A percentile compares a stretch with the other conserved stretches of the same genome.
Conservation (phyloP, 768 basidiomycete species). For the Rickenella mellea region DNA sequence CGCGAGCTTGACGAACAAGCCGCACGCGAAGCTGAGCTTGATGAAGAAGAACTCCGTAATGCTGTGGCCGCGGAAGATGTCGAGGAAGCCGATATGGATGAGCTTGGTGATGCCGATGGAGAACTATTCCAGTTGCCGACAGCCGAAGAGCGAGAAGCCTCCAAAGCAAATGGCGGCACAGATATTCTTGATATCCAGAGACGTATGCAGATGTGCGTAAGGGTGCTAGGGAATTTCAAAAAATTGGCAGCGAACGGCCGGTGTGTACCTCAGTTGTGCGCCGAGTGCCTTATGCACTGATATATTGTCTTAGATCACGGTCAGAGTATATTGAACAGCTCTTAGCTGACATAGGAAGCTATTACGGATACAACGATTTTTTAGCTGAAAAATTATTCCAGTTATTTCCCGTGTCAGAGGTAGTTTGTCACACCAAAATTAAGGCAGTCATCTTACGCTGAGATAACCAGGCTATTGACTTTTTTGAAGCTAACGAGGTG, state of each 20-base stretch:
- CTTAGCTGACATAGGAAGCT: constrained; percentile 81
- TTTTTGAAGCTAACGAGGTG: constrained; percentile 96
- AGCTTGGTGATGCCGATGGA: constrained; percentile 30
- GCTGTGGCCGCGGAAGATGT: constrained; percentile 35
- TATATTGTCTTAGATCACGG: constrained; percentile 47
- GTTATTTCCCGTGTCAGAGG: constrained; percentile 89
- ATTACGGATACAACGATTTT: constrained; percentile 97
- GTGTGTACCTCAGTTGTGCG: constrained; percentile 28
- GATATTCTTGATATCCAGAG: constrained; percentile 70
- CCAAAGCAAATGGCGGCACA: constrained; percentile 57
- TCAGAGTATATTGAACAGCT: constrained; percentile 88
- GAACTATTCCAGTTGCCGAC: constrained; percentile 61
- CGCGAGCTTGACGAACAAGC: constrained; percentile 64
- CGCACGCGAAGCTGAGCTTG: constrained; percentile 58
- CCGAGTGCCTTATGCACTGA: constrained; percentile 5
- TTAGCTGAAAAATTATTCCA: constrained; percentile 90
- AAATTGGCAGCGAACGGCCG: constrained; percentile 56
- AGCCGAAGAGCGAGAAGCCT: constrained; percentile 59
- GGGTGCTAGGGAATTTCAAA: constrained; percentile 65
- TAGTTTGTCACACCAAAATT: constrained; percentile 21
- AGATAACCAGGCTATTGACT: constrained; percentile 77
- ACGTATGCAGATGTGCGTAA: constrained; percentile 70
- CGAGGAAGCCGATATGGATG: constrained; percentile 25
- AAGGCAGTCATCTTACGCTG: constrained; percentile 2
- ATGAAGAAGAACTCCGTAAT: constrained; percentile 53